These are phyloP conservation scores for Eimeria necatrix DNA, from an alignment of 169 alveolate genomes.

Conservation along the genomic window DNA sequence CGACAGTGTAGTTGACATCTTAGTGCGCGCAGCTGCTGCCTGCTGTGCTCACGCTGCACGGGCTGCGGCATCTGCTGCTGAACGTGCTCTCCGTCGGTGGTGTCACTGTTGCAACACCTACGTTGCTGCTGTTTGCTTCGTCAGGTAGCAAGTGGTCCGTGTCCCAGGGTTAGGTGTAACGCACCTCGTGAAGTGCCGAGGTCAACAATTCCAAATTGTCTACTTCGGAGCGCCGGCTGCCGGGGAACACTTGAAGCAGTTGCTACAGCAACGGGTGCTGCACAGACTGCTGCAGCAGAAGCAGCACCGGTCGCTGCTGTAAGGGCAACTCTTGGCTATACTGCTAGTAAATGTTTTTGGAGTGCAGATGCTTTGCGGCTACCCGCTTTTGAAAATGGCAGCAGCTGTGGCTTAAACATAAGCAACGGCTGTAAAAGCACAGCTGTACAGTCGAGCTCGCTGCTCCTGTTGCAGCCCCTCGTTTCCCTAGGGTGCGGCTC, in stretches of 20 bases:
- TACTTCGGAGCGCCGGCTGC: conserved; percentile 2
- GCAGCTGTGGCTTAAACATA: neutral
- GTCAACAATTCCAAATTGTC: conserved; percentile 15
- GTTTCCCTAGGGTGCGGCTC: neutral
- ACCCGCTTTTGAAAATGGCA: neutral
- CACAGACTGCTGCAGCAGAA: conserved; percentile 19
- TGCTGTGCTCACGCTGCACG: too few species aligned
- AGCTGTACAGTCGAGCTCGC: neutral
- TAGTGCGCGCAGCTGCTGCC: too few species aligned
- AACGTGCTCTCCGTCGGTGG: neutral
- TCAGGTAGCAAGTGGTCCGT: neutral
- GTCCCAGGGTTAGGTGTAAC: too few species aligned
- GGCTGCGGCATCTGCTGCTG: neutral
- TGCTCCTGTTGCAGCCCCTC: neutral
- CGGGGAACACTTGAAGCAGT: conserved; percentile 6
- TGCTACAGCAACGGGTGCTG: conserved; percentile 29
- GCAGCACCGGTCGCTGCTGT: conserved; percentile 50
- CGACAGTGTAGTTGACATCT: neutral
- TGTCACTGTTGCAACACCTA: too few species aligned
- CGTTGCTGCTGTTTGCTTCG: neutral
- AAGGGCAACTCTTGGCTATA: neutral
- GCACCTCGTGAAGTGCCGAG: neutral
- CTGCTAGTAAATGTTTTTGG: neutral
- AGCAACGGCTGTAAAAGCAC: neutral
- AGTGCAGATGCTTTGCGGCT: neutral